Evolutionary conservation across 345 rosid species (phyloP), one percentile per base, ranked within the genome.

Genomic region (Eucalyptus viminalis): DNA sequence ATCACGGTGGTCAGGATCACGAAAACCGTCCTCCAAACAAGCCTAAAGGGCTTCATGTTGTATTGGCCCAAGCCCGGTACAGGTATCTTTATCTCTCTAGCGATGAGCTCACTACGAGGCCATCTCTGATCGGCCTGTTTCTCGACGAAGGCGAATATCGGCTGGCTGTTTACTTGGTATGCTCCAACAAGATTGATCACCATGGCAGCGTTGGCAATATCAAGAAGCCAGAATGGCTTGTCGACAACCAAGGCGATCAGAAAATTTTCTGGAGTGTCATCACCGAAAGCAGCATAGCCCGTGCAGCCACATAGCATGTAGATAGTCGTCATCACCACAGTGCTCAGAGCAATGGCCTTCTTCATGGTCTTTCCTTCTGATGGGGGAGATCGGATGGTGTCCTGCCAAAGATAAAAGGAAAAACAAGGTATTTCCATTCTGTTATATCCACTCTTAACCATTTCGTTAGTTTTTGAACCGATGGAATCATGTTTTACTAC

Each of bases 141-240:
- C 91, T 95, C 95, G 11, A 94, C 11, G 91, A 93, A 95, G 88
- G 95, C 94, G 14, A 92, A 95, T n/a, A 95, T 88, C 6, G 96
- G 95, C 90, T 94, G 96, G 91, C 94, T 92, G 80, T 43, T 94
- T 80, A 95, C 95, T 90, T 95, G 96, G 92, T 94, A 95, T 15
- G 96, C 96, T 53, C 95, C 95, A 49, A 95, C 93, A 21, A 94
- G 95, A 90, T 95, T 95, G 89, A 94, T 87, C 6, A 94, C 95
- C 27, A 95, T 94, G 45, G 96, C 95, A 10, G 91, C 94, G 72
- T 95, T 95, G 11, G 95, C 95, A 47, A 94, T 92, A 65, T 95
- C 96, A n/a, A 94, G 94, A 56, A 95, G 94, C 96, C 96, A 95
- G 89, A 90, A 95, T 11, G 95, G 96, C 90, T 95, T 95, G 72